These are phyloP conservation scores for Canariomyces notabilis DNA, from an alignment of 2,329 filamentous ascomycete species.

Conservation along the genomic window DNA sequence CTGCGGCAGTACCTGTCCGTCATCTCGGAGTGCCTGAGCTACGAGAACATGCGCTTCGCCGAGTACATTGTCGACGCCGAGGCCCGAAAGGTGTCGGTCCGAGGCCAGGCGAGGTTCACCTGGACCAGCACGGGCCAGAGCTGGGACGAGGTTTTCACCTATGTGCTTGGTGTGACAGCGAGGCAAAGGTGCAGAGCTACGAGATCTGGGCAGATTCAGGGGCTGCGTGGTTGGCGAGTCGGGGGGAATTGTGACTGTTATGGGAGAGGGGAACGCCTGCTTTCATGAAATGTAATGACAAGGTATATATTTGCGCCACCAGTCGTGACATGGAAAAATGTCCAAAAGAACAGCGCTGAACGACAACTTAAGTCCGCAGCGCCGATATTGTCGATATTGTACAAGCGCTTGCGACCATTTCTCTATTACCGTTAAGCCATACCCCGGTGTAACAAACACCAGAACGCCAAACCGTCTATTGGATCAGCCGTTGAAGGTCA, in stretches of 20 bases:
- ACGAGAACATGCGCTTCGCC: constrained; percentile 30
- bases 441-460: neutral
- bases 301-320: neutral
- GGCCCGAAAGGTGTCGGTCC: constrained; percentile 27
- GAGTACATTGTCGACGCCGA: constrained; percentile 27
- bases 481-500: neutral
- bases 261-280: neutral
- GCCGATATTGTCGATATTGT: too few species aligned
- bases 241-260: constrained; percentile 38
- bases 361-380: neutral
- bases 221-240: constrained; percentile 45
- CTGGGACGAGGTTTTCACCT: constrained; percentile 35
- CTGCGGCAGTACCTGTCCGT: constrained; percentile 28
- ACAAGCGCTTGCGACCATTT: neutral
- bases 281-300: neutral
- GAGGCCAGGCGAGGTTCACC: constrained; percentile 31
- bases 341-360: neutral
- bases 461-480: neutral
- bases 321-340: neutral
- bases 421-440: neutral
- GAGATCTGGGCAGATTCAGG: constrained; percentile 37
- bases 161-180: constrained; percentile 30
- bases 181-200: constrained; percentile 28
- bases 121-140: constrained; percentile 30
- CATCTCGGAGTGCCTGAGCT: constrained; percentile 25